Evolutionary conservation across 805 yeast species (phyloP), one percentile per base, ranked within the genome.

Genomic region (Starmera dryadoides): DNA sequence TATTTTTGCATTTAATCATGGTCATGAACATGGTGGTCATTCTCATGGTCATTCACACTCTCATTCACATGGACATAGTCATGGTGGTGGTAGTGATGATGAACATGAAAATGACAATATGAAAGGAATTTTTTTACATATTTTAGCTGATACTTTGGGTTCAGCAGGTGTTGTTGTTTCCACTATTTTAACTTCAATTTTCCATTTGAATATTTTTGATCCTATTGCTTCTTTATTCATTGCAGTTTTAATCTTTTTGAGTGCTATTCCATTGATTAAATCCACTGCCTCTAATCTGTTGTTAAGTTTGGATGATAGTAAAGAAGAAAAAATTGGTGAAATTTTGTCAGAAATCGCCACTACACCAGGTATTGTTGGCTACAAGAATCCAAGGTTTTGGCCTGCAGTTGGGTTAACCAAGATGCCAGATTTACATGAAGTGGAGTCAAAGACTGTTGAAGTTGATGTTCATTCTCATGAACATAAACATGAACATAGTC

Each of bases 91-190:
- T 19, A 59, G 55, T 22, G 42, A 49, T 15, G 62, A 62, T 30
- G 44, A 54, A 14, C 43, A 48, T 35, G 56, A 55, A n/a, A 73
- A 77, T 48, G 81, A 75, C 32, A 91, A 91, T 58, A 85, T 91
- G 94, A 79, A 82, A 42, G 99, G 99, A 12, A 86, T 93, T 5
- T 93, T 93, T 53, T 65, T 93, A 34, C 99, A 93, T 51, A 85
- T 93, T 23, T 57, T 93, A 34, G 99, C 99, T 0, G 99, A 93
- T 53, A 89, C 98, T 0, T 65, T 93, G 31, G 99, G 99, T 0
- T 91, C 98, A 0, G 95, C 89, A 0, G 98, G 98, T 6, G 99
- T 94, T 15, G 89, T 93, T n/a, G 60, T 87, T 1, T 88, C 97
- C 0, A 91, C 98, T 0, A 39, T 87, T 5, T 62, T 93, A 30